A percentile compares a stretch with the other conserved stretches of the same genome.
Conservation (phyloP, 441 rosid species). For the Sinapis alba region DNA sequence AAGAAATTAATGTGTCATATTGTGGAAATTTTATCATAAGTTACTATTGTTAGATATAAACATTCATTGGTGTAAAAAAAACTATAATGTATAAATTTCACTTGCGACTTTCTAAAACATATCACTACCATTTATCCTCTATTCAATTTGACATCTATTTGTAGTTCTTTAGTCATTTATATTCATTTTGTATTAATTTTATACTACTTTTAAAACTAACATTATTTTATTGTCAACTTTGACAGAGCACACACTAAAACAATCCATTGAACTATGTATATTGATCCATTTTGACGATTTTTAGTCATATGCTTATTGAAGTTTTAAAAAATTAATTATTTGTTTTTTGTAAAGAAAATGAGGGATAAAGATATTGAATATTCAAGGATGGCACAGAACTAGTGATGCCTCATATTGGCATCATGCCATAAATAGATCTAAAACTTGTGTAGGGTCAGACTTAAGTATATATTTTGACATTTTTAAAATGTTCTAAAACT, state of each 20-base stretch:
- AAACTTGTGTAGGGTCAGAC: conserved; percentile 6
- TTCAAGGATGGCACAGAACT: conserved; percentile 2
- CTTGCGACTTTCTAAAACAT: neutral
- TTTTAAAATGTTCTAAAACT: neutral
- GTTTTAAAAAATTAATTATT: neutral
- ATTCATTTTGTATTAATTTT: neutral
- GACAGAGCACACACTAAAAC: neutral
- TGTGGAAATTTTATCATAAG: neutral
- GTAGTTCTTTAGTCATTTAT: neutral
- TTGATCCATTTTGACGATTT: neutral
- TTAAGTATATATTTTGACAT: neutral
- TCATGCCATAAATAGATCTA: conserved; percentile 18
- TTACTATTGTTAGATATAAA: neutral
- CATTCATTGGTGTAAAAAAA: neutral
- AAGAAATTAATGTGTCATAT: neutral
- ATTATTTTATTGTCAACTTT: neutral
- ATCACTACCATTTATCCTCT: neutral
- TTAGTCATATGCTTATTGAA: neutral
- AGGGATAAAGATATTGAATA: neutral
- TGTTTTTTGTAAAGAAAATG: neutral
- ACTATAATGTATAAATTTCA: neutral
- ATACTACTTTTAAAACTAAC: neutral
- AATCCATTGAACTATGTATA: neutral
- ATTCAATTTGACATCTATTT: neutral
- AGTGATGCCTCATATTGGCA: neutral